These are phyloP conservation scores for Vanilla planifolia DNA, from an alignment of 106 monocot species.

Conservation along the genomic window DNA sequence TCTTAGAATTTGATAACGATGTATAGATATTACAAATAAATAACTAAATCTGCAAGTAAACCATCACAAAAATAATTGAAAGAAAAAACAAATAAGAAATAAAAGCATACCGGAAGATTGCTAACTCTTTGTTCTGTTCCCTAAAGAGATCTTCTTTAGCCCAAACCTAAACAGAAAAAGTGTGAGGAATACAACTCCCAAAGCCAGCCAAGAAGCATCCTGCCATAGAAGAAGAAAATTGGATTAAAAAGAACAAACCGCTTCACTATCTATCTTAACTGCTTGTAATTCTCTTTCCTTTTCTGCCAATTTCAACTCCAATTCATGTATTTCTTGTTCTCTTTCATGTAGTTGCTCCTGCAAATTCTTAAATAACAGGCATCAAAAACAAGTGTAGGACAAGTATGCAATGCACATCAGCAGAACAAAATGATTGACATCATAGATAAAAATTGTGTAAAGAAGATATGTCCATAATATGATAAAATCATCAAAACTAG, in stretches of 20 bases:
- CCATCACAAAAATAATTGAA: not conserved
- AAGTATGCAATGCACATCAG: not conserved
- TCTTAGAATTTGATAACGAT: not conserved
- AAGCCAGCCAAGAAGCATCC: not conserved
- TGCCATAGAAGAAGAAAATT: constrained; percentile 1
- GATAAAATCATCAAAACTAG: constrained; percentile 5
- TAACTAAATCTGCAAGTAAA: not conserved
- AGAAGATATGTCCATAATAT: not conserved
- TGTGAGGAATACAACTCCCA: not conserved
- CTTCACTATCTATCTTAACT: constrained; percentile 78
- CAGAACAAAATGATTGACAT: not conserved
- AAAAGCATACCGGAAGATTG: constrained; percentile 47
- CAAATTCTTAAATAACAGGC: constrained; percentile 2
- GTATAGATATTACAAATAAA: not conserved
- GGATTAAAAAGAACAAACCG: constrained; percentile 37
- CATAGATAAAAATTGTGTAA: not conserved
- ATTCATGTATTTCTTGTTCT: constrained; percentile 52
- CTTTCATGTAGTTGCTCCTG: constrained; percentile 89
- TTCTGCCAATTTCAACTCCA: constrained; percentile 69
- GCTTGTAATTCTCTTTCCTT: constrained; percentile 80
- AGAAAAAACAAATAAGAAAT: not conserved
- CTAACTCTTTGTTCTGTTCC: constrained; percentile 58
- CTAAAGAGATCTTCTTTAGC: constrained; percentile 68
- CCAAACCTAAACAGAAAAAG: constrained; percentile 52
- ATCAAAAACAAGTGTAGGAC: not conserved